phyloP scores from a whole-genome alignment of 768 basidiomycete species.

The Kwoniella shandongensis region DNA sequence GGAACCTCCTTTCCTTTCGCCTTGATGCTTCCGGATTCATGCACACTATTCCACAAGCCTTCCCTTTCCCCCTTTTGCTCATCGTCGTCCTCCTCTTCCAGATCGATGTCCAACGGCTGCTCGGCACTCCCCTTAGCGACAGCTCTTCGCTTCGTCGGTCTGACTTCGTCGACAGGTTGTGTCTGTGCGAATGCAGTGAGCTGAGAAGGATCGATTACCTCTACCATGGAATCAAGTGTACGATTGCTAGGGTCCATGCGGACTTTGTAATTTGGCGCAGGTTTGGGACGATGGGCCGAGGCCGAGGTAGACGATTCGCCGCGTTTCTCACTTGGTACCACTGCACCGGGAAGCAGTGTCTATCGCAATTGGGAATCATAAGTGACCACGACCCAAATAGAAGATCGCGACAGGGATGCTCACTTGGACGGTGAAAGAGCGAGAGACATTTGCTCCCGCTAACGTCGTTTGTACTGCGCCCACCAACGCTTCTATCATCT shows the following conservation, averaged over 20 bases:
- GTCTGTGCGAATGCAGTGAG: constrained; percentile 25
- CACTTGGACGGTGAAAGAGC: constrained; percentile 57
- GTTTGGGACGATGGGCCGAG: constrained; percentile 18
- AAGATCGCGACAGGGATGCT: constrained; percentile 9
- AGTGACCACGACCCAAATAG: constrained; percentile 1
- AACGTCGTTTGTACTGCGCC: constrained; percentile 70
- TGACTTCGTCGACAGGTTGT: constrained; percentile 3
- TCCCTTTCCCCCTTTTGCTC: constrained; percentile 54
- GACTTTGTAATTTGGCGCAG: constrained; percentile 79
- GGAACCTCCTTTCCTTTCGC: constrained; percentile 56
- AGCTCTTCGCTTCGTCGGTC: constrained; percentile 29
- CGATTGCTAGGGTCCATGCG: constrained; percentile 82
- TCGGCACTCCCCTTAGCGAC: constrained; percentile 21
- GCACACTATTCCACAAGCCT: constrained; percentile 14
- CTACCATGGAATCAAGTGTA: constrained; percentile 94
- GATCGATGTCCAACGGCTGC: constrained; percentile 59
- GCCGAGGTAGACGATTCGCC: constrained; percentile 18
- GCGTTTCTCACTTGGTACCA: constrained; percentile 24
- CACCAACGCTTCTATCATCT: constrained; percentile 73
- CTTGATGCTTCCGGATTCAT: constrained; percentile 4
- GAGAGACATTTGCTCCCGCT: constrained; percentile 54
- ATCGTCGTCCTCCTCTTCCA: constrained; percentile 54
- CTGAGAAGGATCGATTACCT: constrained; percentile 62
- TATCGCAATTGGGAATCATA: constrained; percentile 13
- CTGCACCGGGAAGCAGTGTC: constrained; percentile 51